Conservation (phyloP, 2,329 filamentous ascomycete species). For the Alternaria rosae region DNA sequence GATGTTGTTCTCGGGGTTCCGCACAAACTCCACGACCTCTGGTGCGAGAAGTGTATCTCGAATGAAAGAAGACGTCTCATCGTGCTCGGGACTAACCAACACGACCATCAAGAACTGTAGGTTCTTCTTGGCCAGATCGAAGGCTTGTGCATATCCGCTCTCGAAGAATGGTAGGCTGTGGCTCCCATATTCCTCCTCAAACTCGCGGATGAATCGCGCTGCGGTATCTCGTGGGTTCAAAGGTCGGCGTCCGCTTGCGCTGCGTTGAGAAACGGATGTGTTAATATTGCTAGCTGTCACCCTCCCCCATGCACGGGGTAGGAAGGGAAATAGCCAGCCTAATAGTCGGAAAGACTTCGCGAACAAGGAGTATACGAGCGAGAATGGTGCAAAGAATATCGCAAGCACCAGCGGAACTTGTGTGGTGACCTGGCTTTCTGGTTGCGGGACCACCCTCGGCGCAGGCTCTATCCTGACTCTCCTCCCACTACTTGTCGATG, state of each 20-base stretch:
- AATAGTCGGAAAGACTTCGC: slow-evolving; percentile 75
- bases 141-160: slow-evolving; percentile 87
- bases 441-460: slow-evolving; percentile 82
- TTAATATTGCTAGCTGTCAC: slow-evolving; percentile 58
- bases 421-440: slow-evolving; percentile 68
- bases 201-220: slow-evolving; percentile 86
- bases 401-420: slow-evolving; percentile 78
- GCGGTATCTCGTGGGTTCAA: slow-evolving; percentile 88
- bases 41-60: slow-evolving; percentile 80
- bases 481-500: slow-evolving; percentile 41
- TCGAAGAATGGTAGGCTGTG: slow-evolving; percentile 80
- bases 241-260: slow-evolving; percentile 74
- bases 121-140: slow-evolving; percentile 88
- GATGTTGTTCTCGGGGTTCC: slow-evolving; percentile 77
- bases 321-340: slow-evolving; percentile 79
- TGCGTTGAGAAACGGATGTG: slow-evolving; percentile 56
- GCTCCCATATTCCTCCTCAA: slow-evolving; percentile 89
- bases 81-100: slow-evolving; percentile 89
- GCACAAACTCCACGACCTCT: slow-evolving; percentile 77
- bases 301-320: slow-evolving; percentile 68
- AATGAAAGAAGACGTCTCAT: slow-evolving; percentile 85
- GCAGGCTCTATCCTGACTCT: slow-evolving; percentile 68
- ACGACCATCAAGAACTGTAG: slow-evolving; percentile 91
- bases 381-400: slow-evolving; percentile 82
- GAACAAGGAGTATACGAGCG: slow-evolving; percentile 75